Conservation (phyloP, 139 green algal genomes). For the Coelastrella sp. region DNA sequence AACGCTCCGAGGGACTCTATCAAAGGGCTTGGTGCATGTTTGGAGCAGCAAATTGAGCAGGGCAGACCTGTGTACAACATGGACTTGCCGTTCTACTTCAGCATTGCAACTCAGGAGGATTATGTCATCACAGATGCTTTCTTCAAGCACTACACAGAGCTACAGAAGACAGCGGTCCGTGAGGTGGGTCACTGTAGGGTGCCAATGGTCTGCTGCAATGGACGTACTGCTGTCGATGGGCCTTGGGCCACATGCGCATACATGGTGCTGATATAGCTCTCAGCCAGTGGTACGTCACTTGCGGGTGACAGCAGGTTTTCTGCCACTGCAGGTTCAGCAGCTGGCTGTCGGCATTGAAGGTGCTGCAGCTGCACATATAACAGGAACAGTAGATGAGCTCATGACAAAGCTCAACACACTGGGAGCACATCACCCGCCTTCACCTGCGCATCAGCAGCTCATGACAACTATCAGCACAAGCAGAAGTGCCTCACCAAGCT, state of each 20-base stretch:
- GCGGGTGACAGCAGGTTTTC: background rate
- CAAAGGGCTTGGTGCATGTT: background rate
- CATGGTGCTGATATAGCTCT: no score
- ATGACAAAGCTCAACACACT: constrained; percentile 1
- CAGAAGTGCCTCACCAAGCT: background rate
- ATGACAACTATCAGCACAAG: background rate
- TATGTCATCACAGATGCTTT: constrained; percentile 10
- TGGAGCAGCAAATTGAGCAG: constrained; percentile 6
- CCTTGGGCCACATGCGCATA: no score
- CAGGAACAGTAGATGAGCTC: constrained; percentile 6
- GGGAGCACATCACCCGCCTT: background rate
- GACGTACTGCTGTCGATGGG: background rate
- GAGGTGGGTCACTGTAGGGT: background rate
- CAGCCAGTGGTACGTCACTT: no score
- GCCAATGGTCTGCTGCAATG: background rate
- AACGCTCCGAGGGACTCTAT: no score
- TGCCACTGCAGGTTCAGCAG: constrained; percentile 28
- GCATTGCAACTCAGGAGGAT: background rate
- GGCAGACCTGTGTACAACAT: background rate
- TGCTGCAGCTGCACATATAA: constrained; percentile 2
- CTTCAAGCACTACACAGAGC: constrained; percentile 19
- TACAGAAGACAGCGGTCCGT: background rate
- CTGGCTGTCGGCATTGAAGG: constrained; percentile 15
- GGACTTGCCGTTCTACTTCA: constrained; percentile 23
- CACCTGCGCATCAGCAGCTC: constrained; percentile 6